Percentiles rank a stretch among this genome's conserved stretches.
phyloP scores from a whole-genome alignment of 345 rosid species.

The Hirschfeldia incana region DNA sequence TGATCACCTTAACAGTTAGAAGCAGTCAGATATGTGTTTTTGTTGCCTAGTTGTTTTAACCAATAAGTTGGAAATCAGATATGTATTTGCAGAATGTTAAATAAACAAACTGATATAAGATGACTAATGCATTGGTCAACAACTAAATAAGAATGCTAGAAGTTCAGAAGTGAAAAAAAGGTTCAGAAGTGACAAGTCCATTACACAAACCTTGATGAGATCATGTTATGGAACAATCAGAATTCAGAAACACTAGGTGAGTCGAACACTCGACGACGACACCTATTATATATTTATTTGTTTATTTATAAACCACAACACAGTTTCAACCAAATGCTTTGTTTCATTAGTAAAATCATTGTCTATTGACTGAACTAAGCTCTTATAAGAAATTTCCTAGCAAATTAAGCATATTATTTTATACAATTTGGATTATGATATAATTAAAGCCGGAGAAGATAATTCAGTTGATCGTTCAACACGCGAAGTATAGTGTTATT shows the following conservation, averaged over 20 bases:
- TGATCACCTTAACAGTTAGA: neutral
- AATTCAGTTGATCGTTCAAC: neutral
- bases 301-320: neutral
- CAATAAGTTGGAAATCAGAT: neutral
- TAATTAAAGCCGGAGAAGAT: neutral
- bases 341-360: neutral
- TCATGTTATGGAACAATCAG: conserved; percentile 7
- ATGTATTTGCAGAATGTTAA: neutral
- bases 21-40: neutral
- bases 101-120: neutral
- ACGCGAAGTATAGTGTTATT: neutral
- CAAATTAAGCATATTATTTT: conserved; percentile 4
- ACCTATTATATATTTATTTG: neutral
- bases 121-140: neutral
- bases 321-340: neutral
- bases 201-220: conserved; percentile 8
- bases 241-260: conserved; percentile 3
- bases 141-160: neutral
- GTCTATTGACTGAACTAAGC: conserved; percentile 1
- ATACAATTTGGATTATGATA: conserved; percentile 8
- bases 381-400: conserved; percentile 19
- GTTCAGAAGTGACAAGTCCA: neutral
- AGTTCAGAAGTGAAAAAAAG: neutral
- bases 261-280: conserved; percentile 30
- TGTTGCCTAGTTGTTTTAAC: neutral